Evolutionary conservation across 192 early-diverging fungal genomes (phyloP).

Genomic region (Nowakowskiella sp.): DNA sequence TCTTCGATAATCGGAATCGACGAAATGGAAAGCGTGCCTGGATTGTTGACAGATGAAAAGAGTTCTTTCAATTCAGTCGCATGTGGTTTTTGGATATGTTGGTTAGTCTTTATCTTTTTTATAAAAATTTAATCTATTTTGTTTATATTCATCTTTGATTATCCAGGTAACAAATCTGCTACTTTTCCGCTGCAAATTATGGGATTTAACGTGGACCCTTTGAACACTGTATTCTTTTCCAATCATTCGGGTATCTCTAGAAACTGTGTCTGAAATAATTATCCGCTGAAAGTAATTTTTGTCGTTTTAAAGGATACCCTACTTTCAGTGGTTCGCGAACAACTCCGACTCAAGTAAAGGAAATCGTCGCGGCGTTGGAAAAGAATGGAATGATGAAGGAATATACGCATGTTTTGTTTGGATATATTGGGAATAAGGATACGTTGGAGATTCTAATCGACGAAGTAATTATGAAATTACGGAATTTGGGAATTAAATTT

Average conservation of each 20-base stretch:
- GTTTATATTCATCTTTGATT: background rate
- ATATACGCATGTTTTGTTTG: conserved; percentile 76
- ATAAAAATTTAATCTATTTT: background rate
- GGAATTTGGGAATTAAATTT: conserved; percentile 34
- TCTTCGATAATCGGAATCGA: too few relatives aligned
- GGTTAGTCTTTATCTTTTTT: conserved; percentile 10
- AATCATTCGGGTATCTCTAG: conserved; percentile 71
- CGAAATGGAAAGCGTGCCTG: too few relatives aligned
- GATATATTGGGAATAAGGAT: conserved; percentile 75
- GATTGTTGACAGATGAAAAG: too few relatives aligned
- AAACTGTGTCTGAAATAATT: background rate
- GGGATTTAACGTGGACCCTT: conserved; percentile 84
- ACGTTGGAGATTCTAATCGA: conserved; percentile 53
- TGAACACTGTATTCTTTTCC: conserved; percentile 90
- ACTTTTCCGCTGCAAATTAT: conserved; percentile 87
- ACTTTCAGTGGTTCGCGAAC: conserved; percentile 62
- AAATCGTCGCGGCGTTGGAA: conserved; percentile 64
- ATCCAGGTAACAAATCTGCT: conserved; percentile 76
- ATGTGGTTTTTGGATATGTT: conserved; percentile 60
- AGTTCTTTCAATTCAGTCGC: conserved; percentile 49
- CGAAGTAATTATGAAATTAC: conserved; percentile 45
- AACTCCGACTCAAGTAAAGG: conserved; percentile 52
- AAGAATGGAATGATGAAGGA: conserved; percentile 59
- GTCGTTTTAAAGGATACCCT: conserved; percentile 55
- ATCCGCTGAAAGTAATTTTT: background rate